phyloP scores from a whole-genome alignment of 495 filamentous ascomycete species.

The Entonaema liquescens region DNA sequence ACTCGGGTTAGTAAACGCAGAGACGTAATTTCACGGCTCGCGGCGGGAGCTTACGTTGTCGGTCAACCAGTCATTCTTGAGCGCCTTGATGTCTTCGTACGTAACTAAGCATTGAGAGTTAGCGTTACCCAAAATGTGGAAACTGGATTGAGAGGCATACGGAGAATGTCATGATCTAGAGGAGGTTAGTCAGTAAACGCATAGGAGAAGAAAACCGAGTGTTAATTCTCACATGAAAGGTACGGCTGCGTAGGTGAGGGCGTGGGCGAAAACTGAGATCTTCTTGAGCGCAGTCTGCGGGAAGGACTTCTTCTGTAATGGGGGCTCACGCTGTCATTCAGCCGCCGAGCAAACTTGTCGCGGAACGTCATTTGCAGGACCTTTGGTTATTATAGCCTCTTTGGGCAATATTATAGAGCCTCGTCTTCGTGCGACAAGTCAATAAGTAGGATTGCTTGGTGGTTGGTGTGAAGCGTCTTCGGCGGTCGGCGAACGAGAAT shows the following conservation, averaged over 20 bases:
- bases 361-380: slow-evolving; percentile 42
- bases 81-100: slow-evolving; percentile 81
- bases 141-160: slow-evolving; percentile 42
- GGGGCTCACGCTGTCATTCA: slow-evolving; percentile 45
- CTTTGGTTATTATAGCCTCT: slow-evolving; percentile 3
- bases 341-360: slow-evolving; percentile 40
- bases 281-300: slow-evolving; percentile 37
- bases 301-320: slow-evolving; percentile 18
- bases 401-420: not conserved
- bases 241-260: slow-evolving; percentile 51
- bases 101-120: slow-evolving; percentile 44
- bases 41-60: slow-evolving; percentile 76
- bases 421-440: slow-evolving; percentile 1
- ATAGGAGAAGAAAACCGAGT: not conserved
- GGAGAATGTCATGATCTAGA: slow-evolving; percentile 56
- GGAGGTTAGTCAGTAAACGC: slow-evolving; percentile 12
- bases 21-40: slow-evolving; percentile 5
- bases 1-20: slow-evolving; percentile 21
- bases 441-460: slow-evolving; percentile 1
- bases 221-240: slow-evolving; percentile 52
- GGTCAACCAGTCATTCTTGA: slow-evolving; percentile 97
- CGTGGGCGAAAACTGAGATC: slow-evolving; percentile 41
- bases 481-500: slow-evolving; percentile 1
- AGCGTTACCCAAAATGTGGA: slow-evolving; percentile 20
- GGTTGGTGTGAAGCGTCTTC: not conserved